Percentiles rank a stretch among this genome's conserved stretches.
These are phyloP conservation scores for Tolypocladium ophioglossoides DNA, from an alignment of 2,329 filamentous ascomycete species.

Conservation along the genomic window DNA sequence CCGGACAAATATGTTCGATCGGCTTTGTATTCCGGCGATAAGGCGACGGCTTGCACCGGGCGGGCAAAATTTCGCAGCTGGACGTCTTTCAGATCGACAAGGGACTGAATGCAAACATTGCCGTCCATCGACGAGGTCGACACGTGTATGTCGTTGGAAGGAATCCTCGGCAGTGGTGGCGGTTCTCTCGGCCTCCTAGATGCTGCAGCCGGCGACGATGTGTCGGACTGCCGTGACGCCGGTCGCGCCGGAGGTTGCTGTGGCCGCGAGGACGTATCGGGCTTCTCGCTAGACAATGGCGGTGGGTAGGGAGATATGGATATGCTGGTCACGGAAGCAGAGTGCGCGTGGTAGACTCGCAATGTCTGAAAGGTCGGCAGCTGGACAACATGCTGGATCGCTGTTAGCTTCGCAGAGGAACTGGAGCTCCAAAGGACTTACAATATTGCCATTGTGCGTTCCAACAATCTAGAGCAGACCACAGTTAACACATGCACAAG, in stretches of 20 bases:
- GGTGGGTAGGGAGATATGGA: slow-evolving; percentile 81
- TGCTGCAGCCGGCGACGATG: slow-evolving; percentile 38
- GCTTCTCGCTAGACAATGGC: slow-evolving; percentile 34
- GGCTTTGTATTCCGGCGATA: slow-evolving; percentile 91
- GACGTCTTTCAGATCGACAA: slow-evolving; percentile 83
- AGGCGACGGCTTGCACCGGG: slow-evolving; percentile 79
- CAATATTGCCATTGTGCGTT: slow-evolving; percentile 93
- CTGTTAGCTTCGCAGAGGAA: slow-evolving; percentile 14
- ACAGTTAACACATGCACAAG: slow-evolving; percentile 8
- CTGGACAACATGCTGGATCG: slow-evolving; percentile 66
- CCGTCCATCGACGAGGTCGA: slow-evolving; percentile 92
- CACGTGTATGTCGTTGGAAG: slow-evolving; percentile 87
- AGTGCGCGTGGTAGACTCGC: slow-evolving; percentile 84
- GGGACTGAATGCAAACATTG: slow-evolving; percentile 82
- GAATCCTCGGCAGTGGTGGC: slow-evolving; percentile 54
- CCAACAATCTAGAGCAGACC: slow-evolving; percentile 61
- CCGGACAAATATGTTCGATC: slow-evolving; percentile 87
- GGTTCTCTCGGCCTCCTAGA: slow-evolving; percentile 42
- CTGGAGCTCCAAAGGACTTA: slow-evolving; percentile 34
- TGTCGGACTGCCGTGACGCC: slow-evolving; percentile 18
- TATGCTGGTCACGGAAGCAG: slow-evolving; percentile 78
- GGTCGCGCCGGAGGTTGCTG: slow-evolving; percentile 23
- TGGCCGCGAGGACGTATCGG: slow-evolving; percentile 27
- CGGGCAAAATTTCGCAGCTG: slow-evolving; percentile 86
- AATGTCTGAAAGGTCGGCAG: slow-evolving; percentile 72